A percentile compares a stretch with the other conserved stretches of the same genome.
phyloP scores from a whole-genome alignment of 2,329 filamentous ascomycete genomes.

The Phialophora macrospora region DNA sequence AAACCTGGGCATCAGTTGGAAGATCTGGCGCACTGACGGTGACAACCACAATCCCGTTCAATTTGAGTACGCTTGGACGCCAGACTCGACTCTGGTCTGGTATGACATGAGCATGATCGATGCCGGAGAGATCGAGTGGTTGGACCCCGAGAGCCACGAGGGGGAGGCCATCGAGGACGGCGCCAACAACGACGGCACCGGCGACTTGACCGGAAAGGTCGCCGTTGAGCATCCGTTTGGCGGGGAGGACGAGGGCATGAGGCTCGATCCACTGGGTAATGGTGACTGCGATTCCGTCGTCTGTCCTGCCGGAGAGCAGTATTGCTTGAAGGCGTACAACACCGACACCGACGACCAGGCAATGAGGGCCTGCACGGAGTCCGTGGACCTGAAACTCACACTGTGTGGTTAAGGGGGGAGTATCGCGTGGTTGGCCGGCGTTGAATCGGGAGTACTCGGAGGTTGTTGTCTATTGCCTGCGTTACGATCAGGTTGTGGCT shows the following conservation, averaged over 20 bases:
- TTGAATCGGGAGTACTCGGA: neutral
- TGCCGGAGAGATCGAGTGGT: slow-evolving; percentile 21
- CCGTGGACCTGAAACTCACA: slow-evolving; percentile 21
- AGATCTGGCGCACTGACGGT: slow-evolving; percentile 25
- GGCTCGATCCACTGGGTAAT: slow-evolving; percentile 15
- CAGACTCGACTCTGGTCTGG: slow-evolving; percentile 16
- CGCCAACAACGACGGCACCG: slow-evolving; percentile 20
- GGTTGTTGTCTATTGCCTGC: slow-evolving; percentile 1
- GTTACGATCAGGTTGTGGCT: neutral
- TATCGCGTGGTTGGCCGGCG: neutral
- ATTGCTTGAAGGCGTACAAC: slow-evolving; percentile 26
- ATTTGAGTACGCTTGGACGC: slow-evolving; percentile 24
- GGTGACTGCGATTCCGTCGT: slow-evolving; percentile 20
- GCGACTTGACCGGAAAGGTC: slow-evolving; percentile 18
- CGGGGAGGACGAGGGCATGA: slow-evolving; percentile 20
- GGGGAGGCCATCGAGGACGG: slow-evolving; percentile 14
- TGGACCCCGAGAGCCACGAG: slow-evolving; percentile 9
- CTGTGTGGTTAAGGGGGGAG: slow-evolving; percentile 24
- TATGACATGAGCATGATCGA: slow-evolving; percentile 34
- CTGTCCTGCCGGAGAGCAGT: slow-evolving; percentile 23
- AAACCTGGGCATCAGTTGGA: slow-evolving; percentile 29
- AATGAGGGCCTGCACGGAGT: slow-evolving; percentile 26
- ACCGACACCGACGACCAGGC: slow-evolving; percentile 26
- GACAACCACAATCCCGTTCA: slow-evolving; percentile 25
- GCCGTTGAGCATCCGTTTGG: slow-evolving; percentile 23